A percentile compares a stretch with the other conserved stretches of the same genome.
These are phyloP conservation scores for Sporothrix pseudoabietina DNA, from an alignment of 2,329 filamentous ascomycete species.

Conservation along the genomic window DNA sequence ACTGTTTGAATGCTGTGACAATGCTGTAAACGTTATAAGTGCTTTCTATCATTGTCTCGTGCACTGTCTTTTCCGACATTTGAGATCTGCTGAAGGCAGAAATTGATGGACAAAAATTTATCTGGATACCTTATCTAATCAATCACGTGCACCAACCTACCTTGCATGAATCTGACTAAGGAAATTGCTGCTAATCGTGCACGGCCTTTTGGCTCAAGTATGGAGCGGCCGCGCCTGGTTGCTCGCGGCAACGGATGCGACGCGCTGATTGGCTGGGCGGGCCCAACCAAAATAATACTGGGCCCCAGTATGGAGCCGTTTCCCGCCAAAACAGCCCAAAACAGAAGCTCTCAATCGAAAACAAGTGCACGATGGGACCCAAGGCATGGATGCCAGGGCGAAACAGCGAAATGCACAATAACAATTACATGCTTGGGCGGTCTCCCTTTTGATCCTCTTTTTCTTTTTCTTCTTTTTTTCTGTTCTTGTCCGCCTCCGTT, in stretches of 20 bases:
- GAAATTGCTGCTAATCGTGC: conserved; percentile 9
- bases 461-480: conserved; percentile 10
- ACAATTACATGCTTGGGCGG: conserved; percentile 28
- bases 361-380: conserved; percentile 16
- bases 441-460: conserved; percentile 19
- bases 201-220: conserved; percentile 3
- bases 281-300: conserved; percentile 31
- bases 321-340: conserved; percentile 31
- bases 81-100: background rate
- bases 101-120: background rate
- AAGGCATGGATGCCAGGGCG: conserved; percentile 26
- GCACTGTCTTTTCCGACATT: background rate
- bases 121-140: background rate
- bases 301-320: background rate
- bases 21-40: background rate
- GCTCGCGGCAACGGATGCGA: conserved; percentile 38
- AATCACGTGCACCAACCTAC: background rate
- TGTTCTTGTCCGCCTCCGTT: conserved; percentile 3
- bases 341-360: conserved; percentile 26
- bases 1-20: background rate
- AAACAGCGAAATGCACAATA: conserved; percentile 25
- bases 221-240: conserved; percentile 27
- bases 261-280: conserved; percentile 34
- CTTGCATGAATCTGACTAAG: background rate
- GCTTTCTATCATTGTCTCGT: background rate